Base-by-base conservation (phyloP, 1,284 basidiomycete species). In the Pseudozyma sp. region DNA sequence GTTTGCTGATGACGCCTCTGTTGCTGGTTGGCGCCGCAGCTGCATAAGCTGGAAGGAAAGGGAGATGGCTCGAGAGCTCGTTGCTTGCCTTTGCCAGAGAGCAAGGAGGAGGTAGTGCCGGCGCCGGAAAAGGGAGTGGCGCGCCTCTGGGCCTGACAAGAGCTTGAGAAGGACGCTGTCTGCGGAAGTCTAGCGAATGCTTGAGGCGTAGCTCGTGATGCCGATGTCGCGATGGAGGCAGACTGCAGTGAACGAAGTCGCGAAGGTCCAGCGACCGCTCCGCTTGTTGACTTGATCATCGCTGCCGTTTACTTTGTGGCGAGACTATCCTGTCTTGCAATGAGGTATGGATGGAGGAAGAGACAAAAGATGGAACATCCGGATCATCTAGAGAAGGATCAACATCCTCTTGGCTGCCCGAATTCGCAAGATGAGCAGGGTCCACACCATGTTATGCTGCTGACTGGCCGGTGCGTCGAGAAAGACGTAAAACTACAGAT, bases 261-360 rank as follows among this genome's bases (percentile, higher is more conserved):
- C 34, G 70, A 72, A 5, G 70, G 70, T 52, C 70, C 70, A 21
- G 70, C 64, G 59, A 72, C 64, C 59, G 64, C 63, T 47, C 49
- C 64, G 43, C 57, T 52, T 10, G 50, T 59, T 21, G 64, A 57
- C 56, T 56, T 68, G 60, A 72, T 59, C 70, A 72, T 72, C 25
- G 10, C 53, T 42, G 40, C 11, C 13, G 18, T n/a, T 44, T 16
- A 18, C 10, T 7, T 12, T 13, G 39, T 42, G 8, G 7, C 14
- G 47, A 35, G 36, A 14, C 13, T 21, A 45, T 42, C 14, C 36
- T 31, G 6, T 31, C 25, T 31, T 31, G 25, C 25, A 31, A 31
- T 3, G 25, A 31, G 25, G 6, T 3, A 31, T 31, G 6, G 25
- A 31, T 31, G 25, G 25, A 31, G 6, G 25, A 31, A 31, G 25